These are phyloP conservation scores for Hymenoscyphus fructigenus DNA, from an alignment of 2,329 filamentous ascomycete species.

Conservation along the genomic window DNA sequence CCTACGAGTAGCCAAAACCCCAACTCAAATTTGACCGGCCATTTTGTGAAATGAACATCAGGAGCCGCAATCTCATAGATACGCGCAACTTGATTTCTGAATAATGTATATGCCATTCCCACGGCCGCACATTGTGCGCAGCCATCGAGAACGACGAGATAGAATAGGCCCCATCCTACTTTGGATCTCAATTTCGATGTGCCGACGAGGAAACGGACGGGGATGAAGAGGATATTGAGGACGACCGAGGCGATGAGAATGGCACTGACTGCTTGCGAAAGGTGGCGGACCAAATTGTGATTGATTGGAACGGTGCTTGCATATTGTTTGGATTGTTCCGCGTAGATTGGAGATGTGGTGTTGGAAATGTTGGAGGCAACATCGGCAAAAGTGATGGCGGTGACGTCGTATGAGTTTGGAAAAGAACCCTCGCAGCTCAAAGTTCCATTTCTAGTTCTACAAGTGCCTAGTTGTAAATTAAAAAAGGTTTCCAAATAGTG, in stretches of 20 bases:
- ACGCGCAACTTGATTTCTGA: conserved; percentile 6
- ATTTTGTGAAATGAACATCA: background rate
- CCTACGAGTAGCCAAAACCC: conserved; percentile 8
- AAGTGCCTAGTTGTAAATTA: background rate
- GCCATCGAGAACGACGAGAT: conserved; percentile 2
- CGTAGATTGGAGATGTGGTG: background rate
- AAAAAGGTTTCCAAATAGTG: background rate
- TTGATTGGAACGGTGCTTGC: background rate
- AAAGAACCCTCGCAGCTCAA: background rate
- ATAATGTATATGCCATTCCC: conserved; percentile 4
- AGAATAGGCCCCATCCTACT: background rate
- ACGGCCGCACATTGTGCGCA: conserved; percentile 3
- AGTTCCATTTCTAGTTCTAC: background rate
- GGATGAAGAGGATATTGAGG: background rate
- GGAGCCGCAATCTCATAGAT: background rate
- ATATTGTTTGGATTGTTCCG: background rate
- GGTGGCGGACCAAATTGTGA: background rate
- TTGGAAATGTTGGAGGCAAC: background rate
- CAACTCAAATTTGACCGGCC: conserved; percentile 6
- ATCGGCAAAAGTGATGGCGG: background rate
- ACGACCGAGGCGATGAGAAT: background rate
- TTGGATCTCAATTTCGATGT: background rate
- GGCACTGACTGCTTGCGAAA: background rate
- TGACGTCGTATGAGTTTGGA: background rate
- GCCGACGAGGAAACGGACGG: background rate